A percentile compares a stretch with the other conserved stretches of the same genome.
These are phyloP conservation scores for Aspergillus amoenus DNA, from an alignment of 2,329 filamentous ascomycete genomes.

Conservation along the genomic window DNA sequence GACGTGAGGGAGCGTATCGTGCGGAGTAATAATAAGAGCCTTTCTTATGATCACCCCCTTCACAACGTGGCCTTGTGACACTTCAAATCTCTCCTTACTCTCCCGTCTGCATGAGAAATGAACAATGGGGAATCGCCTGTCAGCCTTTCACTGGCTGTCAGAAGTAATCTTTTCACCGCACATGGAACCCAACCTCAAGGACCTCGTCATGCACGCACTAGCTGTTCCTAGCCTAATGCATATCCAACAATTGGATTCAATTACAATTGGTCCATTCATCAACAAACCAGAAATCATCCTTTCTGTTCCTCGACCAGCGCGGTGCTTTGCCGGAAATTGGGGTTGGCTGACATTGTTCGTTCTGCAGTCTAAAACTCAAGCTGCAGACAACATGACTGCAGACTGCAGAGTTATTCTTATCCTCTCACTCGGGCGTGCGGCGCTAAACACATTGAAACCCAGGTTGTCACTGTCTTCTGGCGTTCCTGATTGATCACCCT, in stretches of 20 bases:
- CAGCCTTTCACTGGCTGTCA: not conserved
- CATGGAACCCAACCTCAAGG: not conserved
- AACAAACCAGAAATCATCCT: constrained; percentile 3
- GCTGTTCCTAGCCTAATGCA: not conserved
- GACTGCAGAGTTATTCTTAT: constrained; percentile 12
- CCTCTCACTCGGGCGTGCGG: not conserved
- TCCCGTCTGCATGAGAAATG: not conserved
- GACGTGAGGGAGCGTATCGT: not conserved
- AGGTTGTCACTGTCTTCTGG: not conserved
- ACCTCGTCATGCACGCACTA: constrained; percentile 2
- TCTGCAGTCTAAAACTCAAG: not conserved
- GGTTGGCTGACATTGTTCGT: not conserved
- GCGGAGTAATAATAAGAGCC: not conserved
- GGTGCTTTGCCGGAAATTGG: not conserved
- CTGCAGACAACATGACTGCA: constrained; percentile 2
- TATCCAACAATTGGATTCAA: constrained; percentile 1
- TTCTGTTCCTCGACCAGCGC: not conserved
- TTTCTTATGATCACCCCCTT: not conserved
- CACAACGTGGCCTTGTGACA: constrained; percentile 8
- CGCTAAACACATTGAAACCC: not conserved
- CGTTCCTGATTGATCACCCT: not conserved
- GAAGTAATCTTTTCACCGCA: not conserved
- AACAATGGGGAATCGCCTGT: not conserved
- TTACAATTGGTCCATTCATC: constrained; percentile 1
- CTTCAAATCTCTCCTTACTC: not conserved